A percentile compares a stretch with the other conserved stretches of the same genome.
Conservation (phyloP, 345 rosid species). For the Populus euphratica region DNA sequence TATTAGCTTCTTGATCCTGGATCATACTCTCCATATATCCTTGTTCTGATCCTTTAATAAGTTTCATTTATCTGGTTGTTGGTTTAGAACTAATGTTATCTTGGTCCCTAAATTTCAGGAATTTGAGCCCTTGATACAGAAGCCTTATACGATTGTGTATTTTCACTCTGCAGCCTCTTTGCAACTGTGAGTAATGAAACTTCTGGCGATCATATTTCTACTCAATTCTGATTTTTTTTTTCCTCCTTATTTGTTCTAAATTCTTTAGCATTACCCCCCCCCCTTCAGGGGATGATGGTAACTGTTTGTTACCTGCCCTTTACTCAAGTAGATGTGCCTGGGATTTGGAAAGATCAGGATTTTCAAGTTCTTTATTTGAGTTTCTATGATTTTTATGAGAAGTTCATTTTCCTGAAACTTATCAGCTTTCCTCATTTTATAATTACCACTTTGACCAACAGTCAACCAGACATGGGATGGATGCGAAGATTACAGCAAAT, state of each 20-base stretch:
- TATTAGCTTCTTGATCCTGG: background rate
- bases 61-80: background rate
- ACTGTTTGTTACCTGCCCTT: background rate
- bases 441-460: conserved; percentile 22
- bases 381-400: background rate
- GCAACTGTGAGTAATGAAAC: conserved; percentile 69
- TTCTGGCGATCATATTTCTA: background rate
- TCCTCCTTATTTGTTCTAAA: background rate
- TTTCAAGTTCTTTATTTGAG: background rate
- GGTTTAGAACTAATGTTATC: background rate
- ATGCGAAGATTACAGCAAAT: conserved; percentile 85
- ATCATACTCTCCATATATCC: background rate
- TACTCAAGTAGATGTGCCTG: background rate
- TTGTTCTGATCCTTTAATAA: background rate
- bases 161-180: conserved; percentile 93
- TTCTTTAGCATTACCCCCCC: background rate
- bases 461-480: conserved; percentile 95
- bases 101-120: conserved; percentile 56
- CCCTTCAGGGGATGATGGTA: background rate
- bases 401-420: background rate
- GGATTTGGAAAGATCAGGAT: background rate
- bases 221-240: background rate
- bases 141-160: conserved; percentile 87
- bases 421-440: background rate
- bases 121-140: conserved; percentile 93